Conservation (phyloP, 1,139 yeast species). For the Zygosaccharomyces sapae region DNA sequence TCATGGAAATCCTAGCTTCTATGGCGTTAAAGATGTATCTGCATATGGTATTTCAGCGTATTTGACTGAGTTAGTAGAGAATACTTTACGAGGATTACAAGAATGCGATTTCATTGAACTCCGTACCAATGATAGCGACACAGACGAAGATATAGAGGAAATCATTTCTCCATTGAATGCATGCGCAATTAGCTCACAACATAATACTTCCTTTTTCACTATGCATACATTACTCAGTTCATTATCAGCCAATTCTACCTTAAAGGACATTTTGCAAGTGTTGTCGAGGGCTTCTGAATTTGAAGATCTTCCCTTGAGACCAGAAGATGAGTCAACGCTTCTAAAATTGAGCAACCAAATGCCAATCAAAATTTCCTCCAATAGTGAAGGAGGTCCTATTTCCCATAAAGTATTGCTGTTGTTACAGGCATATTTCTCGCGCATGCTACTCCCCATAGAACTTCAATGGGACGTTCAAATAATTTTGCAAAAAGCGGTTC, state of each 20-base stretch:
- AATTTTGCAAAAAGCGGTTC: constrained; percentile 49
- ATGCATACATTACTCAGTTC: constrained; percentile 54
- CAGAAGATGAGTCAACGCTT: constrained; percentile 52
- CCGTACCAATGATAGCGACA: constrained; percentile 39
- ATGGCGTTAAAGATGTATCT: constrained; percentile 64
- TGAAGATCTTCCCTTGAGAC: constrained; percentile 57
- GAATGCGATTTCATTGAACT: constrained; percentile 62
- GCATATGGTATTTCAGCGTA: constrained; percentile 71
- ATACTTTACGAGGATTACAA: constrained; percentile 58
- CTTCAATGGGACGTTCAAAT: constrained; percentile 52
- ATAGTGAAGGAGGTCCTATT: constrained; percentile 48
- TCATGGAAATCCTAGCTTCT: constrained; percentile 80
- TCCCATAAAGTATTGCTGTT: constrained; percentile 68
- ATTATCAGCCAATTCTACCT: constrained; percentile 51
- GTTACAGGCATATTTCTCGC: constrained; percentile 75
- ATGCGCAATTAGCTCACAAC: constrained; percentile 71
- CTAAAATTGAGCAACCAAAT: constrained; percentile 50
- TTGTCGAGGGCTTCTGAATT: constrained; percentile 62
- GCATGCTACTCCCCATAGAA: constrained; percentile 58
- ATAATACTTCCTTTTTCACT: constrained; percentile 59
- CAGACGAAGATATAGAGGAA: constrained; percentile 41
- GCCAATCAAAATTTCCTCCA: constrained; percentile 53
- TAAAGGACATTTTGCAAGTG: constrained; percentile 62
- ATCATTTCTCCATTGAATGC: constrained; percentile 60
- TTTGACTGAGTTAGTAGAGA: constrained; percentile 78